A percentile compares a stretch with the other conserved stretches of the same genome.
These are phyloP conservation scores for Neurospora crassa DNA, from an alignment of 2,329 filamentous ascomycete species.

Conservation along the genomic window DNA sequence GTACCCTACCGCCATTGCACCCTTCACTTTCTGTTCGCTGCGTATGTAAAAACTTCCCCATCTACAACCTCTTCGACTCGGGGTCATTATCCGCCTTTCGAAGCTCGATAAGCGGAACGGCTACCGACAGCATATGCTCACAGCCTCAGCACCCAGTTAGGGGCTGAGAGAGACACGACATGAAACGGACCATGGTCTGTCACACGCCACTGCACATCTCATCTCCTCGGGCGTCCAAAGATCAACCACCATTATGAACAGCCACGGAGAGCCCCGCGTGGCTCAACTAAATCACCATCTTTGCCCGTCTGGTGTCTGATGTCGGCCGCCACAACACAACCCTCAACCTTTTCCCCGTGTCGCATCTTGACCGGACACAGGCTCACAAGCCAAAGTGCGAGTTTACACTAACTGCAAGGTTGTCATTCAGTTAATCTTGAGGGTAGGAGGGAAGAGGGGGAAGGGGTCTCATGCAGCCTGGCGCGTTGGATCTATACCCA, in stretches of 20 bases:
- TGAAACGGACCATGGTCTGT: neutral
- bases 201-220: neutral
- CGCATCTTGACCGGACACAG: neutral
- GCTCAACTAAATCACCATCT: neutral
- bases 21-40: neutral
- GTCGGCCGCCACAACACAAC: neutral
- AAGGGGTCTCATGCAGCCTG: neutral
- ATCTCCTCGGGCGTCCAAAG: neutral
- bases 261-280: neutral
- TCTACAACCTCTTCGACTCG: neutral
- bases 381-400: neutral
- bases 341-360: neutral
- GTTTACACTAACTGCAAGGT: neutral
- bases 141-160: neutral
- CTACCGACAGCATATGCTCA: neutral
- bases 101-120: neutral
- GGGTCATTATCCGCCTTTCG: neutral
- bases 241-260: neutral
- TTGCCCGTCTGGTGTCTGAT: neutral
- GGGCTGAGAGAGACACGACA: neutral
- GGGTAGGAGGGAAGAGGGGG: neutral
- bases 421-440: neutral
- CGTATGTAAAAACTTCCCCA: neutral
- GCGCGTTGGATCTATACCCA: neutral
- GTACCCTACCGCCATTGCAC: neutral